Base-by-base conservation (phyloP, 2,329 filamentous ascomycete species). In the Tolypocladium pustulatum region DNA sequence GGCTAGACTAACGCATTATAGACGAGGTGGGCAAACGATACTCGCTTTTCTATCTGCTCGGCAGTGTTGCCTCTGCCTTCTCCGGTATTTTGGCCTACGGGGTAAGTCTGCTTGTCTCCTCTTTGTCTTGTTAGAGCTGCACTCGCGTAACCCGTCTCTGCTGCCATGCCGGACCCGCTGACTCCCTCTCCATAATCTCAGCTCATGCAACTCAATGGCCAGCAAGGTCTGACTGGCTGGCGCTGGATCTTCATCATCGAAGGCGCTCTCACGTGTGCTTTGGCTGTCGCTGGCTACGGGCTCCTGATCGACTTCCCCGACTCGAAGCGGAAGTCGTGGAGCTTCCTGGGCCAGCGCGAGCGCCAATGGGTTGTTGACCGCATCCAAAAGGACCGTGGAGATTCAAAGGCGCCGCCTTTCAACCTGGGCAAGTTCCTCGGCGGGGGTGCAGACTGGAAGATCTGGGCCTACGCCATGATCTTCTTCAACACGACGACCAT, bases 11-110 rank as follows among this genome's bases (percentile, higher is more conserved):
- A 32, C 32, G 15, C 4, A 10, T 2, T 17, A 4, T 38, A 77
- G 87, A 83, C 64, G 86, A 90, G 71, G 78, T 90, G 22, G 86
- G 87, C 56, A 87, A 86, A 69, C 78, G 87, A 55, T 89, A 88
- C 66, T 84, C 85, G 0, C 69, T 81, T 30, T 90, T 90, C 66
- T 90, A 89, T 68, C 78, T 90, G 20, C 76, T 89, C 6, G 86
- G 87, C 41, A 86, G 81, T 61, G 76, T 87, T 7, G 84, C 87
- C 0, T 80, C 83, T 0, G 87, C 83, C 1, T 86, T 87, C 63
- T 77, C 84, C 0, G 86, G 87, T 58, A 85, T 91, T 54, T 76
- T 91, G 1, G 85, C 88, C 15, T 90, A 84, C 57, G 88, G 87
- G 6, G 75, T 86, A 64, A 75, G 75, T 75, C 70, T 36, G 38